Conservation (phyloP, 192 early-diverging fungal species). For the Backusella tarrabulga region DNA sequence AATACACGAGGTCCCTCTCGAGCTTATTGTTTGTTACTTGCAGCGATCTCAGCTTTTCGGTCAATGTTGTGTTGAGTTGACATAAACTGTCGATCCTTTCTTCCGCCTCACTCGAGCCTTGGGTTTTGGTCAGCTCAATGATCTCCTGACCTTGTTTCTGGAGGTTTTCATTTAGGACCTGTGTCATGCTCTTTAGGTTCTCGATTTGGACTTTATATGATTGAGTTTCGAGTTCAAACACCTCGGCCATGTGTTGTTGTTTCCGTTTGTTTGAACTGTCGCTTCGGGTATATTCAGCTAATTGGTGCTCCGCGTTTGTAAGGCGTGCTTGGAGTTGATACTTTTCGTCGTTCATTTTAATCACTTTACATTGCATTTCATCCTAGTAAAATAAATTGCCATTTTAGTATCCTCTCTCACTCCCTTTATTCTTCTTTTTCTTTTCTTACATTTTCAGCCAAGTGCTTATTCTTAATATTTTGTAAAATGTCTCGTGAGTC, state of each 20-base stretch:
- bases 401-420: background rate
- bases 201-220: background rate
- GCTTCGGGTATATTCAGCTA: background rate
- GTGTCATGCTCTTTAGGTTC: background rate
- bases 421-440: background rate
- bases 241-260: background rate
- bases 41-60: background rate
- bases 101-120: background rate
- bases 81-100: background rate
- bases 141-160: background rate
- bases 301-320: background rate
- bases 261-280: background rate
- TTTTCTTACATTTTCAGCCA: background rate
- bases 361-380: background rate
- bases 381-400: background rate
- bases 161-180: background rate
- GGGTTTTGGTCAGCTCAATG: background rate
- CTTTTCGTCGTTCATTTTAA: background rate
- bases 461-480: background rate
- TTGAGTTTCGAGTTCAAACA: background rate
- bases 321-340: background rate
- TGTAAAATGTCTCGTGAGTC: background rate
- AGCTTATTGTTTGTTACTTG: background rate
- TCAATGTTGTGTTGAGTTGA: background rate
- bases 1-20: background rate